These are phyloP conservation scores for Boeremia exigua DNA, from an alignment of 2,329 filamentous ascomycete genomes.

Conservation along the genomic window DNA sequence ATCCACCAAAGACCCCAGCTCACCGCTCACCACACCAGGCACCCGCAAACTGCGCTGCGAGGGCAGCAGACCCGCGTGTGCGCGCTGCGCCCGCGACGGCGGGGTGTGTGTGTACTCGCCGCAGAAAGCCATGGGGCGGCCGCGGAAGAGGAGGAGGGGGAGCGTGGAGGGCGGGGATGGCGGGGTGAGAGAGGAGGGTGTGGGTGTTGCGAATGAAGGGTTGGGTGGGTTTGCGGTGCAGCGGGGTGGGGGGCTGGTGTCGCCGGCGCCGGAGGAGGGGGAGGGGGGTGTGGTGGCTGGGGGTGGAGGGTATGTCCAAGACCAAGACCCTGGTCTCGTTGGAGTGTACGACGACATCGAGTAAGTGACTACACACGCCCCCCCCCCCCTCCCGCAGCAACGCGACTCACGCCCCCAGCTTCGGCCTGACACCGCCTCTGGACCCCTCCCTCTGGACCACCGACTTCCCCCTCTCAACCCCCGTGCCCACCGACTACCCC, in stretches of 20 bases:
- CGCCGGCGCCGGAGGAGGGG: slow-evolving; percentile 15
- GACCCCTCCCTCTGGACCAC: slow-evolving; percentile 39
- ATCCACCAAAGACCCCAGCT: too few relatives aligned
- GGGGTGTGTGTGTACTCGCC: slow-evolving; percentile 55
- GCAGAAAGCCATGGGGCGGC: slow-evolving; percentile 59
- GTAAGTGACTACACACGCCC: slow-evolving; percentile 21
- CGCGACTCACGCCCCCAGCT: not conserved
- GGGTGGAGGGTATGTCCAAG: slow-evolving; percentile 8
- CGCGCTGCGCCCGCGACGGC: slow-evolving; percentile 50
- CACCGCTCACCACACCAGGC: too few relatives aligned
- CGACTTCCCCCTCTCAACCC: slow-evolving; percentile 11
- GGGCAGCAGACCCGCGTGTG: slow-evolving; percentile 51
- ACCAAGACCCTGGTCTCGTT: slow-evolving; percentile 13
- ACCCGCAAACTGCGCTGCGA: slow-evolving; percentile 58
- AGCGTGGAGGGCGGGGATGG: slow-evolving; percentile 18
- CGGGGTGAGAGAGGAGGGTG: not conserved
- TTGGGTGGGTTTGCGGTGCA: slow-evolving; percentile 7
- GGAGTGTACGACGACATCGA: slow-evolving; percentile 13
- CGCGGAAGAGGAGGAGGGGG: slow-evolving; percentile 54
- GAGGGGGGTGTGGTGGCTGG: slow-evolving; percentile 13
- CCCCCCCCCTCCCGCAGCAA: not conserved
- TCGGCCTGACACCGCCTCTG: slow-evolving; percentile 14
- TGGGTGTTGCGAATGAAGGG: not conserved
- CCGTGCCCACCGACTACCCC: slow-evolving; percentile 51
- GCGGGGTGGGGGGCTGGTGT: slow-evolving; percentile 17